These are phyloP conservation scores for Blastobotrys americana DNA, from an alignment of 805 yeast species.

Conservation along the genomic window DNA sequence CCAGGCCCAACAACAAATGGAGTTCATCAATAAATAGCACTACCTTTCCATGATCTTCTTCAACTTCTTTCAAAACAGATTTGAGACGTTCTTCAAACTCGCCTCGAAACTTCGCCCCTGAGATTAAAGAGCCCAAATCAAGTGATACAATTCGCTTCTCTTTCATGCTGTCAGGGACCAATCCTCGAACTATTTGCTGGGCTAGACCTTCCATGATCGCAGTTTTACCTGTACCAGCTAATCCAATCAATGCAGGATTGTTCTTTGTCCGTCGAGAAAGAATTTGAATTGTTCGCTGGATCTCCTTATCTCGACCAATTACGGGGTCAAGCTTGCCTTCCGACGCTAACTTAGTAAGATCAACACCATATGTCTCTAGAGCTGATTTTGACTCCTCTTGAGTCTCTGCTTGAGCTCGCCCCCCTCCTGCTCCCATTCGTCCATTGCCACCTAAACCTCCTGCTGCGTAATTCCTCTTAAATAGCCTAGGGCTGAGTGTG, in stretches of 20 bases:
- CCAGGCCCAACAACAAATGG: constrained; percentile 81
- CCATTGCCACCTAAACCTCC: constrained; percentile 8
- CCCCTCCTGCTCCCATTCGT: constrained; percentile 9
- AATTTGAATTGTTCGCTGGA: constrained; percentile 85
- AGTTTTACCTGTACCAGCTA: constrained; percentile 98
- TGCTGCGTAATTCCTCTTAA: too few species aligned
- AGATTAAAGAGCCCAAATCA: constrained; percentile 81
- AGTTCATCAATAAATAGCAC: constrained; percentile 87
- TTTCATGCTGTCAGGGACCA: constrained; percentile 92
- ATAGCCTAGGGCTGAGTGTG: too few species aligned
- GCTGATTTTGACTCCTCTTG: constrained; percentile 46
- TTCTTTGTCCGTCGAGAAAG: constrained; percentile 88
- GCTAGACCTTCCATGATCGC: constrained; percentile 96
- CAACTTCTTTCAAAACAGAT: constrained; percentile 73
- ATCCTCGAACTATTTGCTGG: constrained; percentile 82
- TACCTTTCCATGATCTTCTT: constrained; percentile 64
- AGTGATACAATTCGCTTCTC: constrained; percentile 75
- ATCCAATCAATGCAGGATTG: constrained; percentile 90
- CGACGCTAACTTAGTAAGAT: constrained; percentile 76
- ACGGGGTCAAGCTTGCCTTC: constrained; percentile 94
- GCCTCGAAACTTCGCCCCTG: constrained; percentile 94
- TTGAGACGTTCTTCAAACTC: constrained; percentile 91
- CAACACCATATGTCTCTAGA: constrained; percentile 74
- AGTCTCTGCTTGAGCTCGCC: constrained; percentile 6
- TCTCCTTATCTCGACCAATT: constrained; percentile 94